Evolutionary conservation across 345 rosid species (phyloP), one percentile per base, ranked within the genome.

Genomic region (Gossypium arboreum): DNA sequence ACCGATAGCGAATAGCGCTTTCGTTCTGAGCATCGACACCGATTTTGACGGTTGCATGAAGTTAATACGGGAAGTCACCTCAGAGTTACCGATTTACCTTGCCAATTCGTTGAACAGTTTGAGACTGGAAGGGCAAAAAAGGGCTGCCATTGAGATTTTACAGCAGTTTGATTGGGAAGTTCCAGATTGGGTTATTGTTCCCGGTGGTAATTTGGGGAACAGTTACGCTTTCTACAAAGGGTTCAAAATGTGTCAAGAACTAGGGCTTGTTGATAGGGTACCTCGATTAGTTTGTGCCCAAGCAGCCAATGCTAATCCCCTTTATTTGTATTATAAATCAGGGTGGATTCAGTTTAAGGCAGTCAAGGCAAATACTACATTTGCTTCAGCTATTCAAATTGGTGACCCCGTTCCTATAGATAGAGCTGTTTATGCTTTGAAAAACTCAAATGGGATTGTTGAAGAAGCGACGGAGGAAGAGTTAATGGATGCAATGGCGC

Each of bases 131-230:
- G 98, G 98, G 51, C 98, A 93, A 68, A 91, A 93, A 63, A 93
- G 94, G 9, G 97, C 97, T 27, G 98, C 97, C 0, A 87, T 93
- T 3, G 98, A 93, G 88, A 93, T 93, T 68, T 73, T 93, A 80
- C 98, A 93, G 88, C 97, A 93, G 84, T 91, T 91, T 75, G 89
- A 93, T 64, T 93, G 98, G 97, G 85, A 88, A 74, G 97, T 91
- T 50, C 98, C 98, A 0, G 94, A 94, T 75, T 93, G 98, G 97
- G 97, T 93, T 20, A 89, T 93, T n/a, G 91, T 93, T 59, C 98
- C 97, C 0, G 98, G 98, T 45, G 97, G 97, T 7, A 93, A 91
- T 69, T 79, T 93, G 12, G 98, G 98, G 9, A 93, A 91, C 75
- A 93, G 91, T 6, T 93, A 93, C 59, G 97, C 98, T 2, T 91